A percentile compares a stretch with the other conserved stretches of the same genome.
phyloP scores from a whole-genome alignment of 2,329 filamentous ascomycete genomes.

The Plenodomus tracheiphilus region DNA sequence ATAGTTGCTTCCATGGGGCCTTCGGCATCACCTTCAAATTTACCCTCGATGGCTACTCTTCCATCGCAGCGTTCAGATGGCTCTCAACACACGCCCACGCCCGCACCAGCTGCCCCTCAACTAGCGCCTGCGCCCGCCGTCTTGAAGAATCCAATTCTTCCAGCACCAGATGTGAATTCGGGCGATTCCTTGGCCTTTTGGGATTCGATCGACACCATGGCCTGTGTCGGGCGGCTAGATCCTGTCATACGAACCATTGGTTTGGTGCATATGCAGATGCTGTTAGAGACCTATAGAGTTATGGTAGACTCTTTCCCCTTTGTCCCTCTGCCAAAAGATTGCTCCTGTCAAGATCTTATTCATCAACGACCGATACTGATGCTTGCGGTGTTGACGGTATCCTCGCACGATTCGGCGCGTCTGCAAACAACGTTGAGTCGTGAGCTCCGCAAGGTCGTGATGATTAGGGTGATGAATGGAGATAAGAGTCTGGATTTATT shows the following conservation, averaged over 20 bases:
- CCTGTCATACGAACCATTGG: slow-evolving; percentile 40
- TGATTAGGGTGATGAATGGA: slow-evolving; percentile 41
- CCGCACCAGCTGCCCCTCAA: slow-evolving; percentile 14
- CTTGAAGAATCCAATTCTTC: slow-evolving; percentile 22
- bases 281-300: slow-evolving; percentile 35
- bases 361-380: slow-evolving; percentile 38
- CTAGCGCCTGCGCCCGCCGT: slow-evolving; percentile 18
- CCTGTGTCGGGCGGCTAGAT: slow-evolving; percentile 35
- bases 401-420: slow-evolving; percentile 35
- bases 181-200: slow-evolving; percentile 37
- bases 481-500: slow-evolving; percentile 41
- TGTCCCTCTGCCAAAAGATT: slow-evolving; percentile 34
- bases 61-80: slow-evolving; percentile 30
- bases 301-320: slow-evolving; percentile 44
- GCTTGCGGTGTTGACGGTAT: slow-evolving; percentile 39
- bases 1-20: slow-evolving; percentile 35
- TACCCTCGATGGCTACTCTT: slow-evolving; percentile 28
- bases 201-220: slow-evolving; percentile 38
- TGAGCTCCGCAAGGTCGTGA: slow-evolving; percentile 42
- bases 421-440: slow-evolving; percentile 36
- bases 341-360: slow-evolving; percentile 30
- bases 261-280: slow-evolving; percentile 38
- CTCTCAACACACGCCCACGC: slow-evolving; percentile 18
- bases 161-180: slow-evolving; percentile 26
- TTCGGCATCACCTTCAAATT: slow-evolving; percentile 23